Conservation (phyloP, 2,329 filamentous ascomycete genomes). For the Nothophaeocryptopus gaeumannii region DNA sequence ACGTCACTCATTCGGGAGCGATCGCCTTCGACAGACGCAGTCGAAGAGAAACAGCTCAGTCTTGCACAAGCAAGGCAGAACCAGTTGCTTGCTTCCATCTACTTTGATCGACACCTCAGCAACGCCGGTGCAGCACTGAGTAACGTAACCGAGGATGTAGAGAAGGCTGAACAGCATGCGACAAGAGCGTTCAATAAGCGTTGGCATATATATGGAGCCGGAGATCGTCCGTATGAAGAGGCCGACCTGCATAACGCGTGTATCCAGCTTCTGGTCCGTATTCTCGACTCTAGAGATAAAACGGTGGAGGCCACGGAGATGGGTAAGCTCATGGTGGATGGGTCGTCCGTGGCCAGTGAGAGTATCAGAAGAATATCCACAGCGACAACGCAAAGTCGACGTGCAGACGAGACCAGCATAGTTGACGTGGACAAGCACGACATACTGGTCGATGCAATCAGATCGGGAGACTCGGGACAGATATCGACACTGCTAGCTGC, state of each 20-base stretch:
- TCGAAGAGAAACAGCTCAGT: background rate
- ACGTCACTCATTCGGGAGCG: constrained; percentile 17
- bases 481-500: constrained; percentile 11
- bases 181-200: constrained; percentile 20
- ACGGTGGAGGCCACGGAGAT: constrained; percentile 21
- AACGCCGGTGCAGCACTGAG: constrained; percentile 8
- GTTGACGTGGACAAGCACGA: constrained; percentile 18
- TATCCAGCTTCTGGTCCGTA: constrained; percentile 18
- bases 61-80: constrained; percentile 20
- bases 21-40: constrained; percentile 1
- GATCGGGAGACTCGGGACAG: constrained; percentile 16
- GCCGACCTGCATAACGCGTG: constrained; percentile 13
- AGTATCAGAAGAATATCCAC: constrained; percentile 17
- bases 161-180: constrained; percentile 22
- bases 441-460: constrained; percentile 18
- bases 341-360: constrained; percentile 9
- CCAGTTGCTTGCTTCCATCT: constrained; percentile 23
- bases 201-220: constrained; percentile 6
- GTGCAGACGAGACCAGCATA: constrained; percentile 8
- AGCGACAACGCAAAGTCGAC: background rate
- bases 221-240: constrained; percentile 5
- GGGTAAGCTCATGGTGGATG: constrained; percentile 9
- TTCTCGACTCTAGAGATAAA: constrained; percentile 21
- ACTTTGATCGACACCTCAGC: constrained; percentile 20
- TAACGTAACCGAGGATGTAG: constrained; percentile 15